Base-by-base conservation (phyloP, 1,139 yeast species). In the Suhomyces chickasaworum region DNA sequence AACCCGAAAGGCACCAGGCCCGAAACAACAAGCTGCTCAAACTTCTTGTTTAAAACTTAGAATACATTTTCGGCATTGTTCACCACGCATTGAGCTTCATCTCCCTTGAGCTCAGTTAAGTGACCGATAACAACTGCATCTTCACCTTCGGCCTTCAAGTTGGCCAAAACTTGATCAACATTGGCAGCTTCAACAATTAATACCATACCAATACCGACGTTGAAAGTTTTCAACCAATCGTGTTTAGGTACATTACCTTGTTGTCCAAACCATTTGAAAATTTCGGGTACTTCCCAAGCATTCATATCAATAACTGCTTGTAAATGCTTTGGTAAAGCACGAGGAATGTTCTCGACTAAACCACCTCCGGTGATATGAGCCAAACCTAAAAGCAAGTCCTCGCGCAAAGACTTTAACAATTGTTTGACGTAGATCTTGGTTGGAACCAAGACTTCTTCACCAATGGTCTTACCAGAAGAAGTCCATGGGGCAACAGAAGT, bases 361-460 rank as follows among this genome's bases (percentile, higher is more conserved):
- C 99, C 99, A 61, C 99, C 99, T 51, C 99, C 99, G 20, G 99
- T 95, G 59, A 95, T 93, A 65, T 95, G 96, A 5, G 99, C 97
- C 64, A 95, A 78, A 50, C 97, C 99, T 48, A 89, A 77, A 46
- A 93, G 66, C 51, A 86, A 73, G 39, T 78, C 84, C 61, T 85
- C 73, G 59, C 78, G 79, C 53, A 91, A 79, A 5, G 89, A 81
- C 47, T 89, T 86, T 55, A 93, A 76, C 50, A 93, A 70, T 59
- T 91, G 95, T 69, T 89, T 91, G 55, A 95, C 99, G 68, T 95
- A 95, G 54, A 95, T 93, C 64, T 87, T 84, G 6, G 99, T 95
- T 45, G 99, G 99, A 3, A 84, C 81, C 56, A 95, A 76, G 47
- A 91, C 75, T 56, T 89, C 93, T 66, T 89, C 86, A 39, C 98